phyloP scores from a whole-genome alignment of 1,284 basidiomycete species.

The Puccinia horiana region DNA sequence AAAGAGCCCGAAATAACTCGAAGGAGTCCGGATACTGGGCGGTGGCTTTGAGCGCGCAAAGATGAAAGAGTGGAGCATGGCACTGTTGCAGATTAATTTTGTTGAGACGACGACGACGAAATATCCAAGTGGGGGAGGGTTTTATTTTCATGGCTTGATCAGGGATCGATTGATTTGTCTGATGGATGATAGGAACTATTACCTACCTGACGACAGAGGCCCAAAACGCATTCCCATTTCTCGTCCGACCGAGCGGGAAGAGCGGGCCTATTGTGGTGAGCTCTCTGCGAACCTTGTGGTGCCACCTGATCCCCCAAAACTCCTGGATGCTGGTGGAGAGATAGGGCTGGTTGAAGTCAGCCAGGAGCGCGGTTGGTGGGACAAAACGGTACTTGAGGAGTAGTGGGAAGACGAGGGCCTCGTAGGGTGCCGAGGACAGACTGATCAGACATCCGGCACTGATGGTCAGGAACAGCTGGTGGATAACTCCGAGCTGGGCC shows the following conservation, averaged over 20 bases:
- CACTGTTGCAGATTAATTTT: neutral
- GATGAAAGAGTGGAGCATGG: conserved; percentile 27
- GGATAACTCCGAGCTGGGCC: neutral
- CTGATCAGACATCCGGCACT: conserved; percentile 17
- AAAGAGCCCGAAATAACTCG: neutral
- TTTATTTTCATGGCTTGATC: neutral
- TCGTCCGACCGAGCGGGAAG: conserved; percentile 5
- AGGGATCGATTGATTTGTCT: too few species aligned
- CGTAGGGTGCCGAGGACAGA: neutral
- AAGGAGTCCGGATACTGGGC: neutral
- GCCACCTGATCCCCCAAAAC: conserved; percentile 27
- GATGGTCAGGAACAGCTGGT: conserved; percentile 9
- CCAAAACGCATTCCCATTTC: conserved; percentile 7
- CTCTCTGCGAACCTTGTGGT: neutral
- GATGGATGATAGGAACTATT: too few species aligned
- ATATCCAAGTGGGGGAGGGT: too few species aligned
- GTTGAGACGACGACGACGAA: neutral
- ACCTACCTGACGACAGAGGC: conserved; percentile 24
- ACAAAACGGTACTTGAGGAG: neutral
- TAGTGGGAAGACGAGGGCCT: neutral
- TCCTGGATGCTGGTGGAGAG: neutral
- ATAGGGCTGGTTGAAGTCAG: conserved; percentile 14
- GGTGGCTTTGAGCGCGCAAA: neutral
- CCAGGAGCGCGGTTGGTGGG: conserved; percentile 6
- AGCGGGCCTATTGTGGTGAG: neutral